Evolutionary conservation across 192 early-diverging fungal genomes (phyloP), one percentile per base, ranked within the genome.

Genomic region (Geranomyces michiganensis): DNA sequence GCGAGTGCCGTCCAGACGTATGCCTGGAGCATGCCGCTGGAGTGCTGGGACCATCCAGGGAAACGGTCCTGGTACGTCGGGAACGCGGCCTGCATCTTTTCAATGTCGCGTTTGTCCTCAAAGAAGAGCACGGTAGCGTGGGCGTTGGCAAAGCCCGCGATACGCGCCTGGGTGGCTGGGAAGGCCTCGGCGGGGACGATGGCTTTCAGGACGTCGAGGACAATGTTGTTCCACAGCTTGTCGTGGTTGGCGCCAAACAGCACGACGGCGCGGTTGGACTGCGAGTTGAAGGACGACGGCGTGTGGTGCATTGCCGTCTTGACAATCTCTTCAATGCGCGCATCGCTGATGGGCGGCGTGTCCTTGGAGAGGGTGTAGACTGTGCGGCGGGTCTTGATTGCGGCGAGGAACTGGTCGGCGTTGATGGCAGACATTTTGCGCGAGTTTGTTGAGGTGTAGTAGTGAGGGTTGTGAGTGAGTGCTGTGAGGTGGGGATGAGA

Each of bases 101-200:
- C 31, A 44, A 71, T 33, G 65, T 27, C 56, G 12, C 13, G 19
- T 1, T 53, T 43, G 62, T 78, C 76, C 21, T 78, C 76, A 46
- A 68, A 78, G 64, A 78, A 68, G 12, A 78, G 68, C 27, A 78
- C 56, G 24, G 76, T 78, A 7, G 72, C 76, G 63, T 78, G 66
- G 15, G 61, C 71, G 5, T 56, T 71, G 21, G 58, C 55, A 67
- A 60, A 78, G 8, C 53, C 49, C 24, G 4, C 56, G 47, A 74
- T 22, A 17, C 66, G 26, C 14, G 21, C 55, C 17, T 69, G 19
- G 13, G 67, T 70, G 10, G 47, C 47, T 12, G 33, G 47, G 21
- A 78, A 58, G 27, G 60, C 45, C 27, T 62, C 62, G 26, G 62
- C 67, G 17, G 45, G 36, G 19, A 65, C 56, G 22, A 70, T 69